Conservation (phyloP, 257 asterid species). For the Gentiana dahurica region DNA sequence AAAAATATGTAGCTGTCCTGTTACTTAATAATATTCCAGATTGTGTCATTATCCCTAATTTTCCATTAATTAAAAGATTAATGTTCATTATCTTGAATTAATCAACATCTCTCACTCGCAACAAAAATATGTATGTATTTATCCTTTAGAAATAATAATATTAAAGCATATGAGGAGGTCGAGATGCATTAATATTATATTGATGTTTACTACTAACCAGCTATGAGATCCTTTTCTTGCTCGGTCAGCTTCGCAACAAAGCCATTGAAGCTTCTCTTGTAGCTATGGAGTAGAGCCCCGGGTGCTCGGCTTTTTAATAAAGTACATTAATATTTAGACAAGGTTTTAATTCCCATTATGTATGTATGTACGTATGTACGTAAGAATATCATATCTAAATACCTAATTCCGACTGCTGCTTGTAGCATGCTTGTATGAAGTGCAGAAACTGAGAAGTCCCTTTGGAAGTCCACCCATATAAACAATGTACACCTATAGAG, state of each 20-base stretch:
- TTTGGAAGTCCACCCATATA: slow-evolving; percentile 51
- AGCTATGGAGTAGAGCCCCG: slow-evolving; percentile 12
- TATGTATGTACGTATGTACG: not conserved
- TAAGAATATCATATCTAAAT: not conserved
- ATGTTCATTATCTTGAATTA: too few species aligned
- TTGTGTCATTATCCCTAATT: too few species aligned
- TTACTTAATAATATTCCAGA: too few species aligned
- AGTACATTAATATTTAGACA: not conserved
- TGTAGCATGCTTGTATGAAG: slow-evolving; percentile 42
- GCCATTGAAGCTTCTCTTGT: not conserved
- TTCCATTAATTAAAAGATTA: too few species aligned
- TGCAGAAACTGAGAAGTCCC: slow-evolving; percentile 23
- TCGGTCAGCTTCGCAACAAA: slow-evolving; percentile 11
- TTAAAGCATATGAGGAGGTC: not conserved
- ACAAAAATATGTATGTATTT: too few species aligned
- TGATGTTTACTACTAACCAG: slow-evolving; percentile 19
- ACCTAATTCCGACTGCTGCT: slow-evolving; percentile 33
- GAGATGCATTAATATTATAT: not conserved
- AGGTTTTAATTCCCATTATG: not conserved
- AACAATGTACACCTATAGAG: slow-evolving; percentile 34
- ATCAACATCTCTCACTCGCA: too few species aligned
- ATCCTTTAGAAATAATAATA: not conserved
- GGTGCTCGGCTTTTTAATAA: slow-evolving; percentile 21
- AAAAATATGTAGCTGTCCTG: too few species aligned
- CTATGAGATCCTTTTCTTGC: slow-evolving; percentile 32